A percentile compares a stretch with the other conserved stretches of the same genome.
phyloP scores from a whole-genome alignment of 2,329 filamentous ascomycete species.

The Xylaria sp. region DNA sequence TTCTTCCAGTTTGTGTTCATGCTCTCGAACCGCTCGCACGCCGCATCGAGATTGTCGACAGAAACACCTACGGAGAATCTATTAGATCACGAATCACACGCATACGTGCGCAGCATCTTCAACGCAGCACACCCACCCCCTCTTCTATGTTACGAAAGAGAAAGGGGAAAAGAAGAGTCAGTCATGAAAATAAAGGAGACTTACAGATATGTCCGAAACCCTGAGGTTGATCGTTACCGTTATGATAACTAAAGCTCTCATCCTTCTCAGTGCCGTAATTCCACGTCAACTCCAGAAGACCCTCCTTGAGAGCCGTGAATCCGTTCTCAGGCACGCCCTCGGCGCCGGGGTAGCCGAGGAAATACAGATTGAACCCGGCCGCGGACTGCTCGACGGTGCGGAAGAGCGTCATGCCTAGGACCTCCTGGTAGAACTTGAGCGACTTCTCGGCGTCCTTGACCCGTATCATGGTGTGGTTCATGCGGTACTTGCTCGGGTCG shows the following conservation, averaged over 20 bases:
- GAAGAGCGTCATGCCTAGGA: conserved; percentile 87
- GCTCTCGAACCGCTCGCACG: conserved; percentile 86
- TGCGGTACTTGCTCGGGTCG: conserved; percentile 78
- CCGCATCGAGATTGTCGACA: conserved; percentile 89
- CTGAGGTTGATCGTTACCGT: conserved; percentile 90
- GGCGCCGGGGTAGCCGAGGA: conserved; percentile 79
- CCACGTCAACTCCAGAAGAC: conserved; percentile 90
- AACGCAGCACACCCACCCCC: too few species aligned
- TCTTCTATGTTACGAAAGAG: too few species aligned
- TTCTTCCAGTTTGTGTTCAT: conserved; percentile 93
- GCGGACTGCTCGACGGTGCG: conserved; percentile 76
- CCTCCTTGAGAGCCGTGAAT: conserved; percentile 76
- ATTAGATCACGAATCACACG: not conserved
- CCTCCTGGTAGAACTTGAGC: conserved; percentile 83
- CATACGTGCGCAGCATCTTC: too few species aligned
- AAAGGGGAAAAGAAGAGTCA: not conserved
- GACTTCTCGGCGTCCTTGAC: conserved; percentile 84
- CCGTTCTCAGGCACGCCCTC: conserved; percentile 65
- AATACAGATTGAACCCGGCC: conserved; percentile 89
- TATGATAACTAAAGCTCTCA: conserved; percentile 84
- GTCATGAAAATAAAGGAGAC: conserved; percentile 47
- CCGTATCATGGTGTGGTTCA: conserved; percentile 94
- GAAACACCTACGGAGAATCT: conserved; percentile 70
- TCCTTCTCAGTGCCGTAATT: conserved; percentile 88
- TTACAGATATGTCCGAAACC: conserved; percentile 94